Evolutionary conservation across 371 early-diverging fungal species (phyloP).

Genomic region (Circinella minor): DNA sequence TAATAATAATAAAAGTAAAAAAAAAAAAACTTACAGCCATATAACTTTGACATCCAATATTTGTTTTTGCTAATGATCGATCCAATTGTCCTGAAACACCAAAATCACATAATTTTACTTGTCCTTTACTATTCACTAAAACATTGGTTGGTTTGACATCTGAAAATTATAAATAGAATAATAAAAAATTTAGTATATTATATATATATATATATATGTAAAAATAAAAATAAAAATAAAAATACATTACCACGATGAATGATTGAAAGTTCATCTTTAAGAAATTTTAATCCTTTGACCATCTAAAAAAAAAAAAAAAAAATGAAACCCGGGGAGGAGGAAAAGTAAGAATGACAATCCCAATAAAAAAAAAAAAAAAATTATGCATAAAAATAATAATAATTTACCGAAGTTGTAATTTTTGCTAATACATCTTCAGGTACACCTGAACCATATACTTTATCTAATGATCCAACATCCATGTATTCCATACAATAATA

Average conservation of each 20-base stretch:
- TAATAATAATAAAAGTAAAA: no score
- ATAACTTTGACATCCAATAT: conserved; percentile 93
- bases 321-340: not conserved
- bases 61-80: conserved; percentile 90
- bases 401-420: conserved; percentile 73
- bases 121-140: conserved; percentile 81
- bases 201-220: not conserved
- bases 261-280: conserved; percentile 87
- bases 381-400: not conserved
- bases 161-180: conserved; percentile 20
- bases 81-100: conserved; percentile 89
- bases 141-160: conserved; percentile 97
- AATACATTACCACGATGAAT: conserved; percentile 76
- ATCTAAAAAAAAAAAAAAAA: conserved; percentile 54
- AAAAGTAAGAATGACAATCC: not conserved
- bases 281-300: conserved; percentile 85
- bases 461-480: conserved; percentile 94
- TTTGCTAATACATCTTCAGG: conserved; percentile 84
- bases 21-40: conserved; percentile 80
- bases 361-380: not conserved
- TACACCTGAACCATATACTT: conserved; percentile 79
- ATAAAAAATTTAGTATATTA: not conserved
- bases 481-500: conserved; percentile 96
- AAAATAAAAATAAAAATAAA: not conserved
- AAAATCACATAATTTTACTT: conserved; percentile 95